phyloP scores from a whole-genome alignment of 306 rosid species.

The Rubus parviflorus region DNA sequence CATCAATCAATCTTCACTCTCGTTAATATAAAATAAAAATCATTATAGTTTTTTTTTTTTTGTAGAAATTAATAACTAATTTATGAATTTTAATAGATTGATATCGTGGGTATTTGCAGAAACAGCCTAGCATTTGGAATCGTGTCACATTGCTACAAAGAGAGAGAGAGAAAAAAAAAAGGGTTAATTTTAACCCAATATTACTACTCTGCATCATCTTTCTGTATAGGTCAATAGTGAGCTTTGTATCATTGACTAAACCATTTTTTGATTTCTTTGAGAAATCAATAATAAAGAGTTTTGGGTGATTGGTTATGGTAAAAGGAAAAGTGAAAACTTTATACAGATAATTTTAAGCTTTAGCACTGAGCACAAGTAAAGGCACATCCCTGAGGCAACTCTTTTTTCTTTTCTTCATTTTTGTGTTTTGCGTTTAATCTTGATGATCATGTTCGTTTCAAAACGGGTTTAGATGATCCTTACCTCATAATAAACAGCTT shows the following conservation, averaged over 20 bases:
- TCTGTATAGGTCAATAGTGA: neutral
- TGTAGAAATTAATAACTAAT: neutral
- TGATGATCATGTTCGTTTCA: neutral
- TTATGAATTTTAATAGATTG: neutral
- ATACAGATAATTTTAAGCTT: neutral
- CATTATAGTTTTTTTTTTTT: neutral
- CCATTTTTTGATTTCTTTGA: neutral
- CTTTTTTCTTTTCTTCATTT: neutral
- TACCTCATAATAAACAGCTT: neutral
- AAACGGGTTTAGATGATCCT: neutral
- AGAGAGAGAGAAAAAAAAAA: neutral
- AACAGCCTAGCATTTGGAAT: neutral
- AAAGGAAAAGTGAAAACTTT: conserved; percentile 14
- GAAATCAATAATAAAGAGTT: neutral
- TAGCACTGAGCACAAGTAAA: conserved; percentile 3
- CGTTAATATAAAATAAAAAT: neutral
- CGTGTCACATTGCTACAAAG: neutral
- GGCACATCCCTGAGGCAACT: neutral
- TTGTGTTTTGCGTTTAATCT: neutral
- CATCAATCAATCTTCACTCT: neutral
- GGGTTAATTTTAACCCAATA: neutral
- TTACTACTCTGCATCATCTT: neutral
- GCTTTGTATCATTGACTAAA: neutral
- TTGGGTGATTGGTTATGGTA: conserved; percentile 3
- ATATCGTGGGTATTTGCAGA: neutral